These are phyloP conservation scores for Aphanomyces astaci DNA, from an alignment of 352 stramenopile species.

Conservation along the genomic window DNA sequence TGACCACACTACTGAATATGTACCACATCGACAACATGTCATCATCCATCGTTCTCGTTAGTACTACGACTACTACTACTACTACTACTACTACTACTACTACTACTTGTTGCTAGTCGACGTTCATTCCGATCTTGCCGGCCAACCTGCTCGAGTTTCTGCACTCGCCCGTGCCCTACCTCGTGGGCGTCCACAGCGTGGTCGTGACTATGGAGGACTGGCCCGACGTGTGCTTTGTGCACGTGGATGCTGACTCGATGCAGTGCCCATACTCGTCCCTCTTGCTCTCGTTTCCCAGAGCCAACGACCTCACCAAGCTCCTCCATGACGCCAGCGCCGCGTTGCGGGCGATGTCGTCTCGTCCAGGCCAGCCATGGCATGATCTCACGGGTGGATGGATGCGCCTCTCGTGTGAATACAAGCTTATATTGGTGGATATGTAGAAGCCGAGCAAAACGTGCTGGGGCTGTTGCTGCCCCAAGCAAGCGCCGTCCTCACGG, in stretches of 20 bases:
- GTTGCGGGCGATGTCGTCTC: conserved; percentile 34
- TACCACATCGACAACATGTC: too few relatives aligned
- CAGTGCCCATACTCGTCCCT: conserved; percentile 35
- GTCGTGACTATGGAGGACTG: conserved; percentile 42
- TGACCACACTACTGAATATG: too few relatives aligned
- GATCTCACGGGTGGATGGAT: conserved; percentile 43
- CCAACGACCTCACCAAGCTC: conserved; percentile 47
- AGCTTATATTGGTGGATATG: not conserved
- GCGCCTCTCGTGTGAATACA: not conserved
- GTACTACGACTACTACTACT: too few relatives aligned
- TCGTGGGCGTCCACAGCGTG: conserved; percentile 50
- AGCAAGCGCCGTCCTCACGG: conserved; percentile 55
- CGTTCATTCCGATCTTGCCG: conserved; percentile 75
- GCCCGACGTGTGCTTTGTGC: conserved; percentile 75
- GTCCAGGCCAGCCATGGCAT: conserved; percentile 53
- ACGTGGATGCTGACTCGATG: conserved; percentile 59
- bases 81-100: too few relatives aligned
- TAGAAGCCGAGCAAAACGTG: conserved; percentile 65
- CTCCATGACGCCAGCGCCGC: conserved; percentile 47
- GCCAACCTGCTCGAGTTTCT: conserved; percentile 67
- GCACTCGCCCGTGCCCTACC: conserved; percentile 74
- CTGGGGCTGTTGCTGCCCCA: conserved; percentile 65
- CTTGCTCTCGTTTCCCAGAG: conserved; percentile 45
- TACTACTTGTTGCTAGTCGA: conserved; percentile 39
- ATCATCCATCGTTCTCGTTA: too few relatives aligned